Conservation (phyloP, 2,329 filamentous ascomycete species). For the Ophiostoma angusticollis region DNA sequence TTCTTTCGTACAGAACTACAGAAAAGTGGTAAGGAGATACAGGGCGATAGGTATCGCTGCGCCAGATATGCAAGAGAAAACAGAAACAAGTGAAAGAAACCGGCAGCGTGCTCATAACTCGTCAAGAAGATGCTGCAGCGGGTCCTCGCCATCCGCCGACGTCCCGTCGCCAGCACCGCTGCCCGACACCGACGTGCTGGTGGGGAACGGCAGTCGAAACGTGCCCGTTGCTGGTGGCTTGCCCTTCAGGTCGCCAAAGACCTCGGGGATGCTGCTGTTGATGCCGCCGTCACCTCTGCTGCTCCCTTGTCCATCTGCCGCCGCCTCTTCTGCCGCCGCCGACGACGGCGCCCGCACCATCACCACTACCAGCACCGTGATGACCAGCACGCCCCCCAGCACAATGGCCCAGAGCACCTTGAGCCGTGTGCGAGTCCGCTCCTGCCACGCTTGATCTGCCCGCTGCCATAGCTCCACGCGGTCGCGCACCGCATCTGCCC, state of each 20-base stretch:
- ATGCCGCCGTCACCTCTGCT: constrained; percentile 1
- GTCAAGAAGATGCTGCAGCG: constrained; percentile 10
- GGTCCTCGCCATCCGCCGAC: background rate
- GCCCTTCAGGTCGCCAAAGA: background rate
- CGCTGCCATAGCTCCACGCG: constrained; percentile 56
- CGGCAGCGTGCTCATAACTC: constrained; percentile 7
- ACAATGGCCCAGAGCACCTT: constrained; percentile 51
- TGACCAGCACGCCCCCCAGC: constrained; percentile 31
- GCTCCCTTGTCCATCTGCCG: no score
- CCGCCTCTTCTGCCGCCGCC: background rate
- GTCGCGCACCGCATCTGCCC: constrained; percentile 51
- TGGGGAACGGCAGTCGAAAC: constrained; percentile 5
- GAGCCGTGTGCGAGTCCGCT: constrained; percentile 50
- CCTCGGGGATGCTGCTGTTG: background rate
- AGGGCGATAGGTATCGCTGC: no score
- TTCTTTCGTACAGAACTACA: no score
- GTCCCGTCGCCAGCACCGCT: background rate
- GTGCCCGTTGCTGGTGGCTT: background rate
- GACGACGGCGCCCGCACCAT: background rate
- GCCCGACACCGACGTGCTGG: background rate
- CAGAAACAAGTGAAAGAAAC: background rate
- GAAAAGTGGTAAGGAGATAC: no score
- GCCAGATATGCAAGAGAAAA: no score
- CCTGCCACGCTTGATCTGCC: constrained; percentile 54
- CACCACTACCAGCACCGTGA: constrained; percentile 27